Percentiles rank a stretch among this genome's conserved stretches.
phyloP scores from a whole-genome alignment of 495 filamentous ascomycete genomes.

The Xylaria cubensis region DNA sequence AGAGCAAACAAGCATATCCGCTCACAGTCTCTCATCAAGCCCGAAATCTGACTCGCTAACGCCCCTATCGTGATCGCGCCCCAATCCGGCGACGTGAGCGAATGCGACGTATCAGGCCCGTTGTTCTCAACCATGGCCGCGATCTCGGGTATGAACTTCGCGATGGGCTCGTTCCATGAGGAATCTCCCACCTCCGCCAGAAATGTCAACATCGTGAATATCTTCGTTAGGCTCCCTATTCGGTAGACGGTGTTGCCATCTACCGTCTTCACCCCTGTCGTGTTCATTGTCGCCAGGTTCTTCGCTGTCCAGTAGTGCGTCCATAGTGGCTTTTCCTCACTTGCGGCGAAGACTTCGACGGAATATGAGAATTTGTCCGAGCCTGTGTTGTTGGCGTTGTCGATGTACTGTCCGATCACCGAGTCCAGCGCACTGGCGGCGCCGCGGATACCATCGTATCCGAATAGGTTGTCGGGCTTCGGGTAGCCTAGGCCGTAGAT shows the following conservation, averaged over 20 bases:
- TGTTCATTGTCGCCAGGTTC: slow-evolving; percentile 45
- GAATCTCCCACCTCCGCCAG: slow-evolving; percentile 47
- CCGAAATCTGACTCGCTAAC: slow-evolving; percentile 60
- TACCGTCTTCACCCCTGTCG: slow-evolving; percentile 47
- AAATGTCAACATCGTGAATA: slow-evolving; percentile 54
- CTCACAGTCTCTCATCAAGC: slow-evolving; percentile 54
- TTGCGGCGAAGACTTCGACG: slow-evolving; percentile 54
- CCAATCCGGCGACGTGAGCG: slow-evolving; percentile 55
- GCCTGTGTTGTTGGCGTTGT: slow-evolving; percentile 44
- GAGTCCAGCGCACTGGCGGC: slow-evolving; percentile 40
- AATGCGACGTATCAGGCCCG: slow-evolving; percentile 47
- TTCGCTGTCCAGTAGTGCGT: slow-evolving; percentile 56
- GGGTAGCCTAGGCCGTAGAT: slow-evolving; percentile 57
- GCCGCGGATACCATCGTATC: slow-evolving; percentile 31
- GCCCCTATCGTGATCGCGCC: slow-evolving; percentile 61
- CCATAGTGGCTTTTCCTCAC: slow-evolving; percentile 50
- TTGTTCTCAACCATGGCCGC: slow-evolving; percentile 41
- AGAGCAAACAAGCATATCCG: not conserved
- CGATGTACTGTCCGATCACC: slow-evolving; percentile 42
- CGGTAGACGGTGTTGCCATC: slow-evolving; percentile 54
- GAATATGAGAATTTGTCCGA: slow-evolving; percentile 54
- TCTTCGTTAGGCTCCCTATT: slow-evolving; percentile 58
- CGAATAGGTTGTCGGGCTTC: slow-evolving; percentile 45
- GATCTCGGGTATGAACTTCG: slow-evolving; percentile 62
- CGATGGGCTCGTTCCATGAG: slow-evolving; percentile 49